Percentiles rank a stretch among this genome's conserved stretches.
These are phyloP conservation scores for Fusarium pininemorale DNA, from an alignment of 2,329 filamentous ascomycete genomes.

Conservation along the genomic window DNA sequence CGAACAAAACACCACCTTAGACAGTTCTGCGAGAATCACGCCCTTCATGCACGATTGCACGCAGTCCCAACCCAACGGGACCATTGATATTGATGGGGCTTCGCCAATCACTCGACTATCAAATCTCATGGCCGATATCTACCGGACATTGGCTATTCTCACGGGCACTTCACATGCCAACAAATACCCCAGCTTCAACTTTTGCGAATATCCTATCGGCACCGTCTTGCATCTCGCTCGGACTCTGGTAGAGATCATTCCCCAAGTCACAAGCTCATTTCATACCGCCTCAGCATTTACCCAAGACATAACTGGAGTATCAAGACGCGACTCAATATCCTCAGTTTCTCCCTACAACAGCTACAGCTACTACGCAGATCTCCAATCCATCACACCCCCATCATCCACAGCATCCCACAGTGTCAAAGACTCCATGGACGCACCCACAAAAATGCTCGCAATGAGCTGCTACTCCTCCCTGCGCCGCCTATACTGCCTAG, in stretches of 20 bases:
- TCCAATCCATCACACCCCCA: neutral
- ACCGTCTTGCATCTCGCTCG: neutral
- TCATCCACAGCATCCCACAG: neutral
- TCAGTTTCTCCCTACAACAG: neutral
- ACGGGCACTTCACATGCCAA: neutral
- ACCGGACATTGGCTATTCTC: neutral
- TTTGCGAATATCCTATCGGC: neutral
- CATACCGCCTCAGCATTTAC: neutral
- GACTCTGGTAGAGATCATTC: neutral
- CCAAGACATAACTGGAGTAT: neutral
- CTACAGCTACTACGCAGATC: neutral
- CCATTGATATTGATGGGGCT: neutral
- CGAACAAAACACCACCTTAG: neutral
- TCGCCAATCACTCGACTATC: neutral
- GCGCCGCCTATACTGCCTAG: neutral
- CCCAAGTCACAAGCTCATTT: neutral
- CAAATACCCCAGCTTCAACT: neutral
- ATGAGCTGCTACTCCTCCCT: neutral
- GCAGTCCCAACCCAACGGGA: neutral
- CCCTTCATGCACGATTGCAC: neutral
- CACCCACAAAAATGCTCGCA: neutral
- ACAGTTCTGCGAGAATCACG: fast-evolving
- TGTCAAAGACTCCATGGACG: neutral
- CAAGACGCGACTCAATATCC: neutral
- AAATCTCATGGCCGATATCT: neutral